Base-by-base conservation (phyloP, 2,329 filamentous ascomycete genomes). In the Aspergillus carbonarius region DNA sequence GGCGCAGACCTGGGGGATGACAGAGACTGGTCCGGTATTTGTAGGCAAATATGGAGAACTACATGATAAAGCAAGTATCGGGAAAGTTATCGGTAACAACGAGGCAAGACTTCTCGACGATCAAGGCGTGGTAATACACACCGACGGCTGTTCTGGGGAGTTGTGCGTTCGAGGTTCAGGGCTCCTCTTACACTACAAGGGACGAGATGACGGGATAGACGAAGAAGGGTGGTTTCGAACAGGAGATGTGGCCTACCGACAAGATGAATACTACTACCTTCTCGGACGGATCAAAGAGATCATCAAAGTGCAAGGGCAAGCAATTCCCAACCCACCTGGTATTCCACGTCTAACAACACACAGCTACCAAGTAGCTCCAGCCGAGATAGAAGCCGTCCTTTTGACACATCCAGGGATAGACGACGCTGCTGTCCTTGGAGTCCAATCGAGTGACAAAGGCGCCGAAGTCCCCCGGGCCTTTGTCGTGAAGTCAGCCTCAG, bases 1-100 rank as follows among this genome's bases (percentile, higher is more conserved):
- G 12, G 70, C 69, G 9, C 77, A 79, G 48, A 73, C 79, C 27
- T 83, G 76, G 73, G 81, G 81, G 5, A 80, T 82, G 75, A 82
- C 80, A 0, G 81, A 83, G 69, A 72, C 59, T 67, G 80, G 80
- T 63, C 71, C 60, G 66, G 73, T 53, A 1, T 72, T 75, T 57
- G 68, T 72, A 35, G 67, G 67, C 52, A 57, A 54, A 27, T 68
- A 65, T 63, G 72, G 20, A 76, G 79, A 56, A 6, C 25, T 9
- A 18, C 73, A 72, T 5, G 78, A 74, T 17, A 79, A 78, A 39
- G 73, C 82, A 1, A 80, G 80, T 12, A 65, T 72, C 1, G 66
- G 78, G 15, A 51, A 80, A 15, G 67, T 74, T 17, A 35, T 35
- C 2, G 75, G 75, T 10, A 30, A 25, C 13, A 59, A 63, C 42